Evolutionary conservation across 2,329 filamentous ascomycete genomes (phyloP), one percentile per base, ranked within the genome.

Genomic region (Colletotrichum sp.): DNA sequence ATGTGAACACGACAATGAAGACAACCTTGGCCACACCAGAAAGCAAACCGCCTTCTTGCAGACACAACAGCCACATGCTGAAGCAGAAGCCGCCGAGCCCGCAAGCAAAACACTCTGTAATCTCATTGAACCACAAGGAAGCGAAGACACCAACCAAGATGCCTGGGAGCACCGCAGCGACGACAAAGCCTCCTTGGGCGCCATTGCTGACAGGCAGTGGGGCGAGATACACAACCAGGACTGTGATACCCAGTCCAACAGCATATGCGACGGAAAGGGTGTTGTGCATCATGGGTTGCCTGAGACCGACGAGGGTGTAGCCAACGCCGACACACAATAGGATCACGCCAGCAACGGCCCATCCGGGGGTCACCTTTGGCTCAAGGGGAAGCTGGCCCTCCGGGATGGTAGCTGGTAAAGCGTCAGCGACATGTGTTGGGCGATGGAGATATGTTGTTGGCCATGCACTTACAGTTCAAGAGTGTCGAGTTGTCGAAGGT

Each of bases 141-240:
- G 95, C 92, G 5, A 93, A 86, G 15, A 89, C 94, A 18, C 96
- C 96, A 24, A 98, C 90, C 26, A 95, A 88, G 7, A 92, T 82
- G 2, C 96, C 95, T 0, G 95, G 93, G 77, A 95, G 85, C 43
- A 95, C 89, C 4, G 90, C 91, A 4, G 95, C 96, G 8, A 96
- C 94, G 43, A 99, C 91, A 83, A 97, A 98, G 34, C 92, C 96
- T 30, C 95, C 96, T 84, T 98, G 95, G 4, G 97, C 87, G 0
- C 92, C 94, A 82, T 94, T 87, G 75, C 89, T 92, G 52, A 98
- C 90, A 0, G 96, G 95, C 1, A 93, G 90, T 71, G 90, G 93
- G 94, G 98, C 97, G 52, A 98, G 93, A 82, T 98, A 98, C 60
- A 98, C 84, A 71, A 98, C 95, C 26, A 99, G 87, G 4, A 98